A percentile compares a stretch with the other conserved stretches of the same genome.
Evolutionary conservation across 2,329 filamentous ascomycete species (phyloP).

Genomic region (Karstenula rhodostoma): DNA sequence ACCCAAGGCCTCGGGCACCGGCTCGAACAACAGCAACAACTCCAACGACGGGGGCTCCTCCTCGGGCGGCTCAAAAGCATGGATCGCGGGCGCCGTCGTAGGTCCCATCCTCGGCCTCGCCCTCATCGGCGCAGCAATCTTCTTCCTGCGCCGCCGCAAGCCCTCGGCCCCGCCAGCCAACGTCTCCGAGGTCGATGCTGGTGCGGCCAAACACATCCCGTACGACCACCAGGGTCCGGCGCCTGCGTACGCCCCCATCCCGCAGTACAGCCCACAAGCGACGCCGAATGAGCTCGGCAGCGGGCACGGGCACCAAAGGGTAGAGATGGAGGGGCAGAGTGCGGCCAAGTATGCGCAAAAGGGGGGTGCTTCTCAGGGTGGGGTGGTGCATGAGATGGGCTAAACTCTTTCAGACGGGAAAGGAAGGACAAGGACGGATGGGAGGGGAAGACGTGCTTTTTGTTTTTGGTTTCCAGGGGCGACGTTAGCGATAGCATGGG

Average conservation of each 20-base stretch:
- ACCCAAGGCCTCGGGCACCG: conserved; percentile 9
- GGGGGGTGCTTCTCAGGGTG: not conserved
- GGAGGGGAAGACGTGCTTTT: not conserved
- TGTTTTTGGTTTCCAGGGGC: not conserved
- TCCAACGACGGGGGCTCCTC: not conserved
- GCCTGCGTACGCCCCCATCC: conserved; percentile 9
- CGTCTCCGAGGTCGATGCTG: not conserved
- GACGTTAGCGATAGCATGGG: not conserved
- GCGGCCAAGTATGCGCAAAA: conserved; percentile 10
- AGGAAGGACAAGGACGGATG: not conserved
- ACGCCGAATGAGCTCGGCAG: conserved; percentile 10
- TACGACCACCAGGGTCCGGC: not conserved
- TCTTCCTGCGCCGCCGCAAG: conserved; percentile 7
- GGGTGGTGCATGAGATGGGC: conserved; percentile 1
- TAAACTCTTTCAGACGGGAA: not conserved
- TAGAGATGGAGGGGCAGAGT: conserved; percentile 2
- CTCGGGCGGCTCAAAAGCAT: conserved; percentile 12
- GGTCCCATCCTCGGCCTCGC: conserved; percentile 11
- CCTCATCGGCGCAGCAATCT: conserved; percentile 12
- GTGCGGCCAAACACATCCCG: not conserved
- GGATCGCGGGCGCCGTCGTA: conserved; percentile 19
- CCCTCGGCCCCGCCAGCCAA: not conserved
- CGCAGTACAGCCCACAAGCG: not conserved
- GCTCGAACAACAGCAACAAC: conserved; percentile 3
- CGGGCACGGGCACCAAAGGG: not conserved